Base-by-base conservation (phyloP, 352 stramenopile genomes). In the Phytophthora pistaciae region DNA sequence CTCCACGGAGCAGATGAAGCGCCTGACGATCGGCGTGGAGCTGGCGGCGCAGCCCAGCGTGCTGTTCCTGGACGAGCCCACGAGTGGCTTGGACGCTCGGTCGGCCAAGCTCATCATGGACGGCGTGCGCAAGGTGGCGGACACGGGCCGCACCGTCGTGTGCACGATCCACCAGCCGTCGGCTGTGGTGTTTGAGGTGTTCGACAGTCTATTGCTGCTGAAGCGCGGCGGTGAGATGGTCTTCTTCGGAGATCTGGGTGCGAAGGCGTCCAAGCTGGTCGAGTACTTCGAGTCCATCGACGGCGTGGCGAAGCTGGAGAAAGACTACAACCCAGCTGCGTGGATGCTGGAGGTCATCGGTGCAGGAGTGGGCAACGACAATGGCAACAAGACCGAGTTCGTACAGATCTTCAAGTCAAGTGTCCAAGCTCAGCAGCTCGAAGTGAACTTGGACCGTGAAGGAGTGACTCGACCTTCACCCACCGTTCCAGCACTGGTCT, bases 101-200 rank as follows among this genome's bases (percentile, higher is more conserved):
- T 84, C 78, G 2, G 92, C 91, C 5, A 84, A 94, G 27, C 73
- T 91, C 55, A 66, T 97, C n/a, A 90, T 96, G 60, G 73, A 91
- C n/a, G 79, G 93, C 0, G 75, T 98, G 14, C 90, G 93, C 56
- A 95, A 96, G 66, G 83, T 98, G 48, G 91, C 92, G 3, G 56
- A 78, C 63, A 83, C 83, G 23, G 90, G 90, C 0, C 74, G 83
- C 16, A 95, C 87, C 1, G 76, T 98, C 11, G 72, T 98, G 5
- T 97, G 95, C 48, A 98, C 92, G 33, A 98, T 98, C 74, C 95
- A 98, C 74, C 95, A 98, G 77, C 95, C 95, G 44, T 89, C 81
- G 6, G 18, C 62, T 8, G 50, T 71, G 31, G 62, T 75, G 14
- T 75, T 75, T 11, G 44, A 84, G 13, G 82, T 88, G 23, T 95